These are phyloP conservation scores for Acidiella bohemica DNA, from an alignment of 495 filamentous ascomycete genomes.

Conservation along the genomic window DNA sequence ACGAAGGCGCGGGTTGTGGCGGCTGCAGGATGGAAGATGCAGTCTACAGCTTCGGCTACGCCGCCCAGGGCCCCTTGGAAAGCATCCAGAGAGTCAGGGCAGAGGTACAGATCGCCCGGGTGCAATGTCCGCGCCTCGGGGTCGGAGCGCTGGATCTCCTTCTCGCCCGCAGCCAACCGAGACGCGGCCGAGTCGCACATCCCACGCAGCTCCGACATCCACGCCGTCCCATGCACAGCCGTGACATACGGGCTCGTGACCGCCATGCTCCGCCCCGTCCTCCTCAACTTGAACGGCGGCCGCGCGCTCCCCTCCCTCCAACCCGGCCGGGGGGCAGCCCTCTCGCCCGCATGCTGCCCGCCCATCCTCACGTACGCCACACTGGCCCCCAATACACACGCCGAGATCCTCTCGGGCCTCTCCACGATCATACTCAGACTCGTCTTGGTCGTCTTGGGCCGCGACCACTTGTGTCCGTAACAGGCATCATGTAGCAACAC, in stretches of 20 bases:
- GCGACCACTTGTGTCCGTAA: conserved; percentile 80
- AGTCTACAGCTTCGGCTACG: conserved; percentile 81
- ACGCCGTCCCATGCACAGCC: conserved; percentile 69
- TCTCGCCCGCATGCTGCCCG: conserved; percentile 60
- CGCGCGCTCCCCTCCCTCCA: conserved; percentile 36
- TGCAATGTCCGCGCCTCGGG: conserved; percentile 46
- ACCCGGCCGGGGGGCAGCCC: conserved; percentile 47
- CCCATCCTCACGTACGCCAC: conserved; percentile 83
- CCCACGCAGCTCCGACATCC: conserved; percentile 79
- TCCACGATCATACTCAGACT: conserved; percentile 70
- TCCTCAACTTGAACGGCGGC: conserved; percentile 71
- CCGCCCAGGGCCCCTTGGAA: conserved; percentile 81
- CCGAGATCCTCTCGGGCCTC: conserved; percentile 80
- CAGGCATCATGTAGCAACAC: conserved; percentile 85
- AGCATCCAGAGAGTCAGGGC: conserved; percentile 68
- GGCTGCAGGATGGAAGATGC: conserved; percentile 49
- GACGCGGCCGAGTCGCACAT: conserved; percentile 71
- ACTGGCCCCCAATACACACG: conserved; percentile 64
- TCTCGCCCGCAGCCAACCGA: conserved; percentile 56
- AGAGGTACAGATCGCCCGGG: conserved; percentile 80
- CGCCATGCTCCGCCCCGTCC: conserved; percentile 50
- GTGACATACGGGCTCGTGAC: conserved; percentile 58
- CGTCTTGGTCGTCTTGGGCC: conserved; percentile 56
- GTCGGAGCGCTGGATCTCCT: conserved; percentile 52
- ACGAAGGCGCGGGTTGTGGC: conserved; percentile 63